Evolutionary conservation across 257 asterid genomes (phyloP), one percentile per base, ranked within the genome.

Genomic region (Vinca minor): DNA sequence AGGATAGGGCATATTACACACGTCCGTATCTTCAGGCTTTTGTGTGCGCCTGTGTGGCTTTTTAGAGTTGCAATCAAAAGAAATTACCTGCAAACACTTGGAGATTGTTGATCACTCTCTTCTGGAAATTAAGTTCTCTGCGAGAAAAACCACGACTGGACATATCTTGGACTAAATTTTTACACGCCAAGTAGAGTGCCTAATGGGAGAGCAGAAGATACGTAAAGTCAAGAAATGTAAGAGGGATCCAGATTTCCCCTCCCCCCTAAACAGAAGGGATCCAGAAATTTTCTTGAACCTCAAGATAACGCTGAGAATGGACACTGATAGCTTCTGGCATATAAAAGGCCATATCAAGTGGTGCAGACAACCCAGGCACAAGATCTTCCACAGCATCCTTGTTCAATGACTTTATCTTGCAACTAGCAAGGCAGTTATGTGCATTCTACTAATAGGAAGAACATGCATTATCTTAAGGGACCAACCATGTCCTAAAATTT

Each of bases 241-340:
- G 36, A 63, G 64, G 28, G 23, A 61, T 54, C 28, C 36, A 26
- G 26, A 6, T 35, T n/a, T n/a, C n/a, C n/a, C n/a, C n/a, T n/a
- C n/a, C n/a, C n/a, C n/a, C n/a, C n/a, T n/a, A n/a, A 64, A 49
- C 39, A 45, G 48, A 64, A 38, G 62, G 8, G 20, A 64, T n/a
- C 21, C 18, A 41, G 67, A 41, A 1, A 36, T 48, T 64, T 69
- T 34, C 38, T 53, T 76, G 59, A 58, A 92, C 98, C 98, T 89
- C 80, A 59, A 93, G 97, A 81, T 93, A 93, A 60, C 60, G 59
- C 69, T 84, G 89, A 60, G 95, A 83, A 72, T 87, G 78, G 49
- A 89, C 74, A 77, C 85, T 87, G 71, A 93, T 72, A 17, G 97
- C 97, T 47, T 85, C 86, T 20, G 95, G 98, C 96, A 93, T 85